A percentile compares a stretch with the other conserved stretches of the same genome.
These are phyloP conservation scores for Alliaria petiolata DNA, from an alignment of 345 rosid genomes.

Conservation along the genomic window DNA sequence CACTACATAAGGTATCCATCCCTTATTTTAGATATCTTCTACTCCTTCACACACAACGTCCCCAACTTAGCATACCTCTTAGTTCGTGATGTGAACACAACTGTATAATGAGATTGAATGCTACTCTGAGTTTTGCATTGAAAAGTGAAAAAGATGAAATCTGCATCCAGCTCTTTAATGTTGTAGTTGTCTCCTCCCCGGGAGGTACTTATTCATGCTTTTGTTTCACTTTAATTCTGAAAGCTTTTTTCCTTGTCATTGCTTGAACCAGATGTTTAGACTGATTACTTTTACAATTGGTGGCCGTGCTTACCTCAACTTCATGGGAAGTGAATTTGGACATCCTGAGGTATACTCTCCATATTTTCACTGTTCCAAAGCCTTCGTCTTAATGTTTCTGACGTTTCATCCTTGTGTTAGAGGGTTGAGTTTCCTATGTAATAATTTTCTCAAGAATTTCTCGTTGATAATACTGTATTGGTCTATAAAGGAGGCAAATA, in stretches of 20 bases:
- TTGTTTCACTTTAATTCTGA: slow-evolving; percentile 3
- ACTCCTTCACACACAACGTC: slow-evolving; percentile 5
- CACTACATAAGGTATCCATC: slow-evolving; percentile 72
- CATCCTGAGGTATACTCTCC: slow-evolving; percentile 67
- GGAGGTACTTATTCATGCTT: slow-evolving; percentile 4
- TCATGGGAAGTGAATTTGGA: slow-evolving; percentile 98
- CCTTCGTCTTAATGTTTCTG: slow-evolving; percentile 24
- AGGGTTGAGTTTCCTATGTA: slow-evolving; percentile 97
- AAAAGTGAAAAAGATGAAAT: background rate
- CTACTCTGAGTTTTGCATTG: background rate
- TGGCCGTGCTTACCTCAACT: slow-evolving; percentile 86
- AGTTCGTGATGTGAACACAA: slow-evolving; percentile 6
- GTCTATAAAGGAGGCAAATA: background rate
- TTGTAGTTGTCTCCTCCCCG: background rate
- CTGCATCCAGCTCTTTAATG: background rate
- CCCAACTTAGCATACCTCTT: slow-evolving; percentile 4
- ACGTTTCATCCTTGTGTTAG: slow-evolving; percentile 39
- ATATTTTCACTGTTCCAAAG: background rate
- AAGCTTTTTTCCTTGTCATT: slow-evolving; percentile 25
- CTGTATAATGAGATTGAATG: slow-evolving; percentile 1
- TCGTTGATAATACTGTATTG: slow-evolving; percentile 8
- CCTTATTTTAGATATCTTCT: slow-evolving; percentile 4
- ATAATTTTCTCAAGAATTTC: too few relatives aligned
- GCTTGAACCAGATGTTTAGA: slow-evolving; percentile 69
- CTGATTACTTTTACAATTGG: slow-evolving; percentile 78